These are phyloP conservation scores for Leccinum incarnatum DNA, from an alignment of 768 basidiomycete genomes.

Conservation along the genomic window DNA sequence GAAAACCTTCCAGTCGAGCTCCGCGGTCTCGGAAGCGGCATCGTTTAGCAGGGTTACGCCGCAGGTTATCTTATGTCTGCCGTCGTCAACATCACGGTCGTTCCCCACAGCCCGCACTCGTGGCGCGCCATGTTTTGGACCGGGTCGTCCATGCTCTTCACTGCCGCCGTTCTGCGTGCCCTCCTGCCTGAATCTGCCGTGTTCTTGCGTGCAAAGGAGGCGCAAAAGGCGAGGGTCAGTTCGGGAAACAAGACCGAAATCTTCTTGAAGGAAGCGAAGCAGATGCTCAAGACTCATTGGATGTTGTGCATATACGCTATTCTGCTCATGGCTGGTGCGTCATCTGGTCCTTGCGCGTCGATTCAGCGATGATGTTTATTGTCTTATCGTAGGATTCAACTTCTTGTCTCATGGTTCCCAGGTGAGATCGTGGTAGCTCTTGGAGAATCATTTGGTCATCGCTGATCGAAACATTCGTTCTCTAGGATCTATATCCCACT, in stretches of 20 bases:
- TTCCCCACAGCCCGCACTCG: conserved; percentile 29
- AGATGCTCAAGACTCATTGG: conserved; percentile 86
- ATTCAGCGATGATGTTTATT: neutral
- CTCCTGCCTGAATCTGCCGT: too few species aligned
- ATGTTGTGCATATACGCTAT: conserved; percentile 77
- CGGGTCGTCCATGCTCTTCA: conserved; percentile 64
- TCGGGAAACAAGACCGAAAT: conserved; percentile 27
- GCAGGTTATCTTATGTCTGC: conserved; percentile 85
- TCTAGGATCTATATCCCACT: conserved; percentile 74
- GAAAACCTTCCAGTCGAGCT: conserved; percentile 90
- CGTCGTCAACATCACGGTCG: conserved; percentile 72
- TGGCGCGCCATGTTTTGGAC: conserved; percentile 88
- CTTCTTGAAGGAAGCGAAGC: conserved; percentile 69
- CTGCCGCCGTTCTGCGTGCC: conserved; percentile 65
- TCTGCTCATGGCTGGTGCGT: conserved; percentile 66
- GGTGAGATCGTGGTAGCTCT: conserved; percentile 28
- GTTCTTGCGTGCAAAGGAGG: too few species aligned
- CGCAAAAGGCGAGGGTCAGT: too few species aligned
- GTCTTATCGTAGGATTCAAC: conserved; percentile 53
- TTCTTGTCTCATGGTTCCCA: conserved; percentile 75
- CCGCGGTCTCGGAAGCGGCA: conserved; percentile 81
- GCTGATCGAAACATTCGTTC: neutral
- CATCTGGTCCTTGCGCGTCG: neutral
- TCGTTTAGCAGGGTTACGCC: conserved; percentile 92
- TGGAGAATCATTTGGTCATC: neutral